Conservation (phyloP, 768 basidiomycete genomes). For the Mycena haematopus region DNA sequence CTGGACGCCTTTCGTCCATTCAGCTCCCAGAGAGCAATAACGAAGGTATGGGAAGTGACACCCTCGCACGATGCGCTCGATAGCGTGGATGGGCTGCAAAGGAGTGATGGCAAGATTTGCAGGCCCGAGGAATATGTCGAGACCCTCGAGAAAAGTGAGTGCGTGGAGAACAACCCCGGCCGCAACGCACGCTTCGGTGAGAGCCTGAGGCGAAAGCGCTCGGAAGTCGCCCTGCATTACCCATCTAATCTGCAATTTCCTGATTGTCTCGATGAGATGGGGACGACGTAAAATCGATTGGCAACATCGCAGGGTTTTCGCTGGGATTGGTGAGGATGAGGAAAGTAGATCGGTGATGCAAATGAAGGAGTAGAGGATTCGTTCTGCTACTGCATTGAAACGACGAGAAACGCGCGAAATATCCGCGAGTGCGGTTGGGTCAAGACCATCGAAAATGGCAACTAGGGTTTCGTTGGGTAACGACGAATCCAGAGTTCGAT, state of each 20-base stretch:
- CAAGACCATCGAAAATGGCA: constrained; percentile 51
- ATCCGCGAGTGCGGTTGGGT: constrained; percentile 44
- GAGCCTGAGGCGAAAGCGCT: constrained; percentile 35
- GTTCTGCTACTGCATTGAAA: constrained; percentile 62
- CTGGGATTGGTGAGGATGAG: constrained; percentile 45
- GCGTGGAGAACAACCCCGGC: constrained; percentile 45
- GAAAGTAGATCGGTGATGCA: constrained; percentile 55
- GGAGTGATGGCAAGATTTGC: constrained; percentile 42
- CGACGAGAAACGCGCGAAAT: constrained; percentile 53
- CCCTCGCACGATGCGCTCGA: constrained; percentile 51
- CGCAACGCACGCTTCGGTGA: constrained; percentile 47
- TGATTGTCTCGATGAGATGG: constrained; percentile 53
- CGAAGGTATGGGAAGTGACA: constrained; percentile 49
- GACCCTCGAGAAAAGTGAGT: constrained; percentile 53
- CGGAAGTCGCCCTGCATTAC: constrained; percentile 50
- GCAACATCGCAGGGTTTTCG: constrained; percentile 57
- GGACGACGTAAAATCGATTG: constrained; percentile 52
- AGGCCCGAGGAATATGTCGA: constrained; percentile 60
- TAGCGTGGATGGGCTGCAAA: constrained; percentile 43
- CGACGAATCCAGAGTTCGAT: constrained; percentile 31
- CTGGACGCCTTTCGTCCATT: constrained; percentile 49
- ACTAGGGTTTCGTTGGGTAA: constrained; percentile 65
- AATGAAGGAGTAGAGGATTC: constrained; percentile 61
- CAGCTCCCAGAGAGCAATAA: constrained; percentile 51
- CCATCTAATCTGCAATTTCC: constrained; percentile 56